Evolutionary conservation across 179 eudicot genomes (phyloP), one percentile per base, ranked within the genome.

Genomic region (Vitellaria paradoxa): DNA sequence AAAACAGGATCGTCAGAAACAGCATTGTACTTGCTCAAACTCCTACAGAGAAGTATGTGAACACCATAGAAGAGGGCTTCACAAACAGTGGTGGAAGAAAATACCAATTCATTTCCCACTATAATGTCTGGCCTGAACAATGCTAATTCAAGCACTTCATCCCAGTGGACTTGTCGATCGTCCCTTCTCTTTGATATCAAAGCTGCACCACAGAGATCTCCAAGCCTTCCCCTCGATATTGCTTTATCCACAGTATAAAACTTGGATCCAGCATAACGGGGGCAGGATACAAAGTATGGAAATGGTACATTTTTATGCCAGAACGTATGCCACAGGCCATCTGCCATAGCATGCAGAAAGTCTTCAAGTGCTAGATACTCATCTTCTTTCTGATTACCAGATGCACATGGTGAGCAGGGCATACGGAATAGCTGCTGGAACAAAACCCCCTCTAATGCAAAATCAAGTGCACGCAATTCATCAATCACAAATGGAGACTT

Each of bases 371-470:
- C 91, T 46, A 90, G 84, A 82, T 78, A 91, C 73, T 87, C 89
- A 52, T 86, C 93, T 84, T 91, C 93, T 89, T 89, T 89, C 13
- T 86, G 83, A 75, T 88, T 87, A 70, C 81, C 87, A 46, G 89
- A 79, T 49, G 82, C 60, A 47, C 85, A 82, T 61, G 90, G 79
- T 1, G 93, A 85, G 81, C 86, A 82, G 68, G 97, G 97, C 97
- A 93, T 93, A 11, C 97, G 92, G 52, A 88, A 86, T 66, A 93
- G 87, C 79, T 93, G 97, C 82, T 89, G 93, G 76, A 93, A 89
- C 76, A 81, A 78, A 60, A 89, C 81, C 57, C 87, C 91, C 65
- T 93, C 97, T 84, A 93, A 78, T 72, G 97, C 97, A 73, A 72
- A 91, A 82, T 93, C 97, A 66, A 93, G 89, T 65, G 84, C 84